These are phyloP conservation scores for Daldinia sp. DNA, from an alignment of 2,329 filamentous ascomycete species.

Conservation along the genomic window DNA sequence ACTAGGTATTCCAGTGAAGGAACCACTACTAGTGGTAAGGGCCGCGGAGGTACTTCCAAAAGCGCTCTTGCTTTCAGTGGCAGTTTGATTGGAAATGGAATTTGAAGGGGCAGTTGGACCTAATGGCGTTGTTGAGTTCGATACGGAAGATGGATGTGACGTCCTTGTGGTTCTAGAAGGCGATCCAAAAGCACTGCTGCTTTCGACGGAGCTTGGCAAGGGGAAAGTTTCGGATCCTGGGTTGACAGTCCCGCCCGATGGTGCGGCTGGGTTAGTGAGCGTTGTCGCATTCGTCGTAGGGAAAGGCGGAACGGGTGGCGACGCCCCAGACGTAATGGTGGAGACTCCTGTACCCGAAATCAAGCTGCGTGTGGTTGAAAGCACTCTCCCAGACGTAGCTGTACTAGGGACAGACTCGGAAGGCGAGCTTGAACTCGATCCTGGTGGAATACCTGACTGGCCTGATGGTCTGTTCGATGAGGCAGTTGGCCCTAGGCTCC, in stretches of 20 bases:
- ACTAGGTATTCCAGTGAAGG: constrained; percentile 11
- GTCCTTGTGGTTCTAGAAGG: constrained; percentile 8
- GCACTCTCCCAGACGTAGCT: constrained; percentile 4
- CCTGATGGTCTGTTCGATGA: constrained; percentile 11
- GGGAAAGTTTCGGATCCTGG: constrained; percentile 4
- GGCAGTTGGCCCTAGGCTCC: constrained; percentile 7
- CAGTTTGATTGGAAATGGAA: constrained; percentile 14
- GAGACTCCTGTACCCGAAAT: constrained; percentile 3
- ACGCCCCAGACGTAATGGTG: constrained; percentile 6
- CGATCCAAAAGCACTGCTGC: neutral
- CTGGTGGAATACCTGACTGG: neutral
- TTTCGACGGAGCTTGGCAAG: constrained; percentile 5
- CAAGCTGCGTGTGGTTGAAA: constrained; percentile 14
- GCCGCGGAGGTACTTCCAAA: constrained; percentile 23
- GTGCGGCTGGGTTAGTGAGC: constrained; percentile 15
- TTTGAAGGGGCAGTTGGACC: constrained; percentile 13
- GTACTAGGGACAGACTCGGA: constrained; percentile 1
- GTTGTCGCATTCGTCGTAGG: constrained; percentile 26
- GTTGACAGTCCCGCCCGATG: constrained; percentile 2
- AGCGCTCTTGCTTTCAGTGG: constrained; percentile 21
- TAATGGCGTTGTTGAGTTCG: constrained; percentile 25
- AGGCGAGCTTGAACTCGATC: neutral
- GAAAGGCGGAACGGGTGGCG: constrained; percentile 13
- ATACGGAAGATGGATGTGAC: constrained; percentile 13
- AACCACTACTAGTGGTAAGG: constrained; percentile 2